Base-by-base conservation (phyloP, 2,329 filamentous ascomycete species). In the Fusarium nodosum region DNA sequence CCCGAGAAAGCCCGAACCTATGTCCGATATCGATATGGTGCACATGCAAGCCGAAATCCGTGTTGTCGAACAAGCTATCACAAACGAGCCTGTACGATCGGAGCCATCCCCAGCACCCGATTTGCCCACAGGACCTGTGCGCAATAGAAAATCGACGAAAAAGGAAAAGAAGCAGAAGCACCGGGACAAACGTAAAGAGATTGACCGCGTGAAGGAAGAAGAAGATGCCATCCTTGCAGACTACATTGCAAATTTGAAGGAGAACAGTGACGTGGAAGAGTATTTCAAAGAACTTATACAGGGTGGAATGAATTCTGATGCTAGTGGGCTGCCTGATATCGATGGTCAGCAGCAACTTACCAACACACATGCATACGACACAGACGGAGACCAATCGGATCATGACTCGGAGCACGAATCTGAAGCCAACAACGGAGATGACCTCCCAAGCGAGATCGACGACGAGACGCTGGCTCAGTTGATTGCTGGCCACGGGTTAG, bases 191-290 rank as follows among this genome's bases (percentile, higher is more conserved):
- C 66, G 68, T 62, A 69, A 68, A 66, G 34, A 68, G 73, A 57
- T 45, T 33, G 31, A 39, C 4, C 41, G 34, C 47, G 36, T 44
- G 11, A 60, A 65, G 26, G 62, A 70, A 4, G 82, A 85, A 10
- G 85, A 90, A 20, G 87, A 89, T 39, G 86, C 83, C 1, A 82
- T 89, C 42, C 79, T 90, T 71, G 86, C 87, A 2, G 92, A 94
- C 73, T 94, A 94, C 72, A 90, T 93, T 73, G 85, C 87, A 44
- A 93, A 93, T 65, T 83, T 92, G 73, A 79, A 79, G 20, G 83
- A 83, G 2, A 83, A 84, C 48, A 82, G 81, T 28, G 79, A 81
- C 71, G 84, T 87, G 11, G 88, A 93, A n/a, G 67, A 69, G 22
- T 69, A 70, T 24, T 64, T 69, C 15, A 60, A 34, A 22, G 46